Evolutionary conservation across 2,329 filamentous ascomycete species (phyloP), one percentile per base, ranked within the genome.

Genomic region (Aspergillus eucalypticola): DNA sequence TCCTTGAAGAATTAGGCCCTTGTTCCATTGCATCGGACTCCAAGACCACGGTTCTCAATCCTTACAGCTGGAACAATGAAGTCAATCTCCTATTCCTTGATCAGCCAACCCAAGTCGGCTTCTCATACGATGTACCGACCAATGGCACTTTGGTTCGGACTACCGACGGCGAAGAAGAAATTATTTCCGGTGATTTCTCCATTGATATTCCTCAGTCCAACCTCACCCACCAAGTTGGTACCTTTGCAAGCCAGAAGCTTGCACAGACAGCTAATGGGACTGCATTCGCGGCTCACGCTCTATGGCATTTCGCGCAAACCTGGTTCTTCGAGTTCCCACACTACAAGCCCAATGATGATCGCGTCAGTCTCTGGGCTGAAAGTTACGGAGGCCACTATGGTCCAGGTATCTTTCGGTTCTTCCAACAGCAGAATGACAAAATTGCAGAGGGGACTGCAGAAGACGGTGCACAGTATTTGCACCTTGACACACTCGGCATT

Each of bases 1-100:
- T 84, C 3, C 84, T 84, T 62, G 73, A 78, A 50, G 82, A 85
- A 64, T 70, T 76, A 6, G 83, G 83, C 1, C 76, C 76, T 21
- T 78, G 76, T 56, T 65, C 74, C 39, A 68, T 77, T 8, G 66
- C 66, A 13, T 51, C 61, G 3, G 50, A 59, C 27, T 35, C 29
- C 8, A 46, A 29, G 21, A 48, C 56, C 6, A 54, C 56, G 5
- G 42, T 54, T 2, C 38, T 42, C 6, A 54, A 54, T 39, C 39
- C 50, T 8, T 59, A 27, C 39, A 54, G 48, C 39, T 59, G 56
- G 56, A 59, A 54, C 56, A 46, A 53, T 10, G 49, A 59, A 15
- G 42, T 41, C 8, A 57, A 57, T n/a, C 23, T 57, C 3, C 13
- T 57, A 19, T 57, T 50, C 35, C 32, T 57, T 8, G 55, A 57